phyloP scores from a whole-genome alignment of 139 green algal species.

The Mychonastes homosphaera region DNA sequence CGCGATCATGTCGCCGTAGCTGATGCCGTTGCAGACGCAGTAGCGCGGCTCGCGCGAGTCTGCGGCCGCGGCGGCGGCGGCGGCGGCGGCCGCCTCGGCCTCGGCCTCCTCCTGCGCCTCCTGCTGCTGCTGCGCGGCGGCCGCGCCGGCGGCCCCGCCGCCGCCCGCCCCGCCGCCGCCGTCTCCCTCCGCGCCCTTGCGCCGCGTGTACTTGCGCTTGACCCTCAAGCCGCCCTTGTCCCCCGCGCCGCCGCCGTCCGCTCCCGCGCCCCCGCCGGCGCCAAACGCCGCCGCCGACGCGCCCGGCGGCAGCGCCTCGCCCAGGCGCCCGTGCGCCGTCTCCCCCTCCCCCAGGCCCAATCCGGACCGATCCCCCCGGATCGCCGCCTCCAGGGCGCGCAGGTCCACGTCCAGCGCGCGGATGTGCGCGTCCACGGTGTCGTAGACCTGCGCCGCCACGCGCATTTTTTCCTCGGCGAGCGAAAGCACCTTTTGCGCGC shows the following conservation, averaged over 20 bases:
- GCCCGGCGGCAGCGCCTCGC: constrained; percentile 6
- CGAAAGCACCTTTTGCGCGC: constrained; percentile 35
- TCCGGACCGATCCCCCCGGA: constrained; percentile 38
- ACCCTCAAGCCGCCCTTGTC: constrained; percentile 2
- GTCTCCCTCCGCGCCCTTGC: no score
- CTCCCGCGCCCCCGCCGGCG: constrained; percentile 6
- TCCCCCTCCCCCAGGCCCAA: constrained; percentile 39
- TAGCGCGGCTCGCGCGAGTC: constrained; percentile 60
- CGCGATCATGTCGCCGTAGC: constrained; percentile 66
- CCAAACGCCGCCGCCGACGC: not conserved
- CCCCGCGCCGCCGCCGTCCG: not conserved
- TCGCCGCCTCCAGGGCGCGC: constrained; percentile 45
- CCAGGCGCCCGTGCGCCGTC: constrained; percentile 19
- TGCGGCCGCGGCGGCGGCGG: not conserved
- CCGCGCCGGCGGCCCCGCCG: not conserved
- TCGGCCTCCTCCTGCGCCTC: not conserved
- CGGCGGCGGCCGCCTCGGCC: not conserved
- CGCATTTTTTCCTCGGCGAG: constrained; percentile 42
- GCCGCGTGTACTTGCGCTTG: constrained; percentile 20
- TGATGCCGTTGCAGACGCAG: constrained; percentile 70
- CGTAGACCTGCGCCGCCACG: constrained; percentile 64
- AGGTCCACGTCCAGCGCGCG: constrained; percentile 42
- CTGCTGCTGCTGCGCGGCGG: not conserved
- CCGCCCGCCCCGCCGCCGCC: not conserved
- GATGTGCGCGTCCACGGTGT: constrained; percentile 74